A percentile compares a stretch with the other conserved stretches of the same genome.
Evolutionary conservation across 2,329 filamentous ascomycete genomes (phyloP).

Genomic region (Trichoderma atroviride): DNA sequence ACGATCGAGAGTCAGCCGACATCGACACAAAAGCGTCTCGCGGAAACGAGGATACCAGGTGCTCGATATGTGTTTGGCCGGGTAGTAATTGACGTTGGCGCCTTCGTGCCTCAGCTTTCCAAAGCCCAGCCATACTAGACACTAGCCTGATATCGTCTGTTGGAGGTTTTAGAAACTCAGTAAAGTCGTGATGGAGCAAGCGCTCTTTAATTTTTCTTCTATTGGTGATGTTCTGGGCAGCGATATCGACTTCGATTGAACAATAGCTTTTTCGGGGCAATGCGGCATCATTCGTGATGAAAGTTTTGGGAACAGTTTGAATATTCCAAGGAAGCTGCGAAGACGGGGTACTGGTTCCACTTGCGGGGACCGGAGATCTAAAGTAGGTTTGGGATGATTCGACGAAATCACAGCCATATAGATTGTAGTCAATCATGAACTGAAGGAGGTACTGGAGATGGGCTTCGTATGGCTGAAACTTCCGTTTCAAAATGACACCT

Average conservation of each 20-base stretch:
- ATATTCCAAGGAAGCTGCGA: slow-evolving; percentile 78
- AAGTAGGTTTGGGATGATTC: slow-evolving; percentile 72
- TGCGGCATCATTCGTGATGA: slow-evolving; percentile 56
- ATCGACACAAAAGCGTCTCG: slow-evolving; percentile 83
- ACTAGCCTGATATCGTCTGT: slow-evolving; percentile 77
- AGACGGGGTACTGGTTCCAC: slow-evolving; percentile 60
- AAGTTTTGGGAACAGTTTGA: slow-evolving; percentile 61
- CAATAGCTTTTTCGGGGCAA: slow-evolving; percentile 85
- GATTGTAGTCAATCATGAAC: slow-evolving; percentile 98
- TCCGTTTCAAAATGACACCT: slow-evolving; percentile 80
- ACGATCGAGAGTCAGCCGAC: slow-evolving; percentile 78
- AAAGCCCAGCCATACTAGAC: slow-evolving; percentile 89
- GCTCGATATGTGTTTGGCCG: slow-evolving; percentile 57
- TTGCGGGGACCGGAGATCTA: slow-evolving; percentile 72
- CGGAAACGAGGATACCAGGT: slow-evolving; percentile 67
- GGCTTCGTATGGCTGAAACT: slow-evolving; percentile 90
- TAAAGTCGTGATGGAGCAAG: slow-evolving; percentile 83
- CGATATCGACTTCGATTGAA: slow-evolving; percentile 85
- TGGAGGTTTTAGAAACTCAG: slow-evolving; percentile 68
- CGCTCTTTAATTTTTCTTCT: slow-evolving; percentile 73
- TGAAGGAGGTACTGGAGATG: slow-evolving; percentile 91
- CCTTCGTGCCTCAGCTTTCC: slow-evolving; percentile 84
- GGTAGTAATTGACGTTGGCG: slow-evolving; percentile 73
- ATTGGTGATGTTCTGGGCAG: slow-evolving; percentile 86
- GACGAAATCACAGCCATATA: slow-evolving; percentile 91